A percentile compares a stretch with the other conserved stretches of the same genome.
Evolutionary conservation across 1,284 basidiomycete species (phyloP).

Genomic region (Sanghuangporus baumii): DNA sequence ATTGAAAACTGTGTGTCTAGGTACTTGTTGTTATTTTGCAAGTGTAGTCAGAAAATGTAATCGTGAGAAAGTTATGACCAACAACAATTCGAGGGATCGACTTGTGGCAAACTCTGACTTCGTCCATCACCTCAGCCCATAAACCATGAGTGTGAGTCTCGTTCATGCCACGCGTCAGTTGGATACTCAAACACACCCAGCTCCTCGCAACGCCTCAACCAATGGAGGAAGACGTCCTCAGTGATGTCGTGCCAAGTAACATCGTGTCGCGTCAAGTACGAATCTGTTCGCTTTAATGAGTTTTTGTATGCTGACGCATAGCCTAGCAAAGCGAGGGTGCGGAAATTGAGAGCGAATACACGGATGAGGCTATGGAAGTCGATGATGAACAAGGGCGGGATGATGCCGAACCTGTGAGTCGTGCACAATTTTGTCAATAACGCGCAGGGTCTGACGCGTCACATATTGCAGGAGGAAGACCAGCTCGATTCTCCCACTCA

Average conservation of each 20-base stretch:
- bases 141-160: constrained; percentile 6
- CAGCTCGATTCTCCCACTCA: constrained; percentile 36
- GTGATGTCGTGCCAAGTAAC: constrained; percentile 77
- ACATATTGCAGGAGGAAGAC: constrained; percentile 22
- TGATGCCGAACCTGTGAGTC: constrained; percentile 40
- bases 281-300: not conserved
- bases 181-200: not conserved
- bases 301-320: constrained; percentile 12
- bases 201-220: constrained; percentile 18
- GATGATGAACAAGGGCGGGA: constrained; percentile 65
- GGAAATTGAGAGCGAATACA: constrained; percentile 61
- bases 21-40: not conserved
- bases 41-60: not conserved
- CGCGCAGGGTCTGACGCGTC: constrained; percentile 3
- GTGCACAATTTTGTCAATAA: constrained; percentile 13
- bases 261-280: constrained; percentile 74
- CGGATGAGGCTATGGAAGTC: constrained; percentile 43
- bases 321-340: constrained; percentile 61
- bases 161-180: not conserved
- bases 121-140: not conserved
- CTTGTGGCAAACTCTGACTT: constrained; percentile 4
- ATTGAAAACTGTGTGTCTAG: not conserved
- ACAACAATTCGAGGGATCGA: not conserved
- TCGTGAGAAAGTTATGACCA: not conserved
- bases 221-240: constrained; percentile 71